phyloP scores from a whole-genome alignment of 2,329 filamentous ascomycete genomes.

The Moelleriella libera region DNA sequence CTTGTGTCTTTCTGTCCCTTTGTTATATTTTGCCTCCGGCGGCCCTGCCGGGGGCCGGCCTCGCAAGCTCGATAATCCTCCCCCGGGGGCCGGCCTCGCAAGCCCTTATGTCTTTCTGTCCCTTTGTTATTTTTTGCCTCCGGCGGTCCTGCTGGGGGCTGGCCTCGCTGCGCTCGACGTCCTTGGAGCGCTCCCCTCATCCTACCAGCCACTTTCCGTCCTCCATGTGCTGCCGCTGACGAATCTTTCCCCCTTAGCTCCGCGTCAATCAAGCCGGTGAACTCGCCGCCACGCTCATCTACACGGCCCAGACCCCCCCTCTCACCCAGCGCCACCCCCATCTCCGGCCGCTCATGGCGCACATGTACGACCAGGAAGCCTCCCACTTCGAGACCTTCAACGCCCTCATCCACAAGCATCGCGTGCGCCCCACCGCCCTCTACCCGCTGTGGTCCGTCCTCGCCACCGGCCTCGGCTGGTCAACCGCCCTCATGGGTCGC shows the following conservation, averaged over 20 bases:
- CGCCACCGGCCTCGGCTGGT: slow-evolving; percentile 74
- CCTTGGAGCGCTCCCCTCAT: too few species aligned
- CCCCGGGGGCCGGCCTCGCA: too few species aligned
- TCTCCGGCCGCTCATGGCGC: slow-evolving; percentile 78
- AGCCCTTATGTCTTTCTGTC: too few species aligned
- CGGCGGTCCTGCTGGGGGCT: too few species aligned
- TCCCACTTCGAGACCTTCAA: slow-evolving; percentile 83
- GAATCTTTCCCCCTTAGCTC: slow-evolving; percentile 32
- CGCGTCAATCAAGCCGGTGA: slow-evolving; percentile 97
- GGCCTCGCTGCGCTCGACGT: too few species aligned
- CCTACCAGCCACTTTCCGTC: too few species aligned
- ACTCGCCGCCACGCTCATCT: slow-evolving; percentile 91
- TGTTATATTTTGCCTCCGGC: too few species aligned
- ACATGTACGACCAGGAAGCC: slow-evolving; percentile 97
- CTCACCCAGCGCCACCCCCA: slow-evolving; percentile 70
- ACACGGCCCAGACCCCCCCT: slow-evolving; percentile 75
- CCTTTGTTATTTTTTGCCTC: too few species aligned
- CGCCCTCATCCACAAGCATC: slow-evolving; percentile 65
- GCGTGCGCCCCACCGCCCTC: slow-evolving; percentile 81
- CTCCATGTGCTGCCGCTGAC: too few species aligned
- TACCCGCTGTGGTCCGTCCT: slow-evolving; percentile 80
- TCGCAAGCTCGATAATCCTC: too few species aligned
- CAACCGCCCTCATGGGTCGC: slow-evolving; percentile 73
- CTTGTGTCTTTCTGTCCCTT: background rate
- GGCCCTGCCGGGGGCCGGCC: too few species aligned